These are phyloP conservation scores for Suillus occidentalis DNA, from an alignment of 768 basidiomycete genomes.

Conservation along the genomic window DNA sequence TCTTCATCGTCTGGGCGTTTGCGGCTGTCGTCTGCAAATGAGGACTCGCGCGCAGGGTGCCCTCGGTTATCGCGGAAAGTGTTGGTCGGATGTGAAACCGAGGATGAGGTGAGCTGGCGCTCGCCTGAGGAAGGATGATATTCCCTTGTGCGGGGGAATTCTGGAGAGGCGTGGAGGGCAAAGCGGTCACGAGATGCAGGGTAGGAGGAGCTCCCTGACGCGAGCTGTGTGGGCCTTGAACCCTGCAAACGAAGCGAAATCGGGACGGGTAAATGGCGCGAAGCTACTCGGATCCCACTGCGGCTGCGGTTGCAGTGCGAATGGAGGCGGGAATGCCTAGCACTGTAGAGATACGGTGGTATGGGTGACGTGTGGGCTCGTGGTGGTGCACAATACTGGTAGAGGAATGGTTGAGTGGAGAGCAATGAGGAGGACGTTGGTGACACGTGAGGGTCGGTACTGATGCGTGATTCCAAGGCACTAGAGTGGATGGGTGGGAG, in stretches of 20 bases:
- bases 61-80: conserved; percentile 17
- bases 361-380: conserved; percentile 22
- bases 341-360: conserved; percentile 12
- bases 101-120: conserved; percentile 8
- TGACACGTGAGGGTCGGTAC: conserved; percentile 20
- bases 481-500: conserved; percentile 28
- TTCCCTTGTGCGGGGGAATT: conserved; percentile 14
- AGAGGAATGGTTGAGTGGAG: conserved; percentile 13
- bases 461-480: conserved; percentile 18
- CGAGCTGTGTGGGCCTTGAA: conserved; percentile 37
- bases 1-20: conserved; percentile 21
- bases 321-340: conserved; percentile 51
- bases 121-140: conserved; percentile 18
- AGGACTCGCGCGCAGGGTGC: conserved; percentile 14
- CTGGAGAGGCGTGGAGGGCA: conserved; percentile 11
- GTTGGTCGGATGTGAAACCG: conserved; percentile 15
- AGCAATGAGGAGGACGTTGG: conserved; percentile 34
- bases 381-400: conserved; percentile 18
- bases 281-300: conserved; percentile 58
- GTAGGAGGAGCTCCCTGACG: conserved; percentile 23
- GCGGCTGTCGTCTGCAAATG: conserved; percentile 16
- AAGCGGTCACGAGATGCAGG: conserved; percentile 17
- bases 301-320: conserved; percentile 64
- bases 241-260: conserved; percentile 34
- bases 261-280: conserved; percentile 36